Conservation (phyloP, 371 early-diverging fungal genomes). For the Funneliformis caledonium region DNA sequence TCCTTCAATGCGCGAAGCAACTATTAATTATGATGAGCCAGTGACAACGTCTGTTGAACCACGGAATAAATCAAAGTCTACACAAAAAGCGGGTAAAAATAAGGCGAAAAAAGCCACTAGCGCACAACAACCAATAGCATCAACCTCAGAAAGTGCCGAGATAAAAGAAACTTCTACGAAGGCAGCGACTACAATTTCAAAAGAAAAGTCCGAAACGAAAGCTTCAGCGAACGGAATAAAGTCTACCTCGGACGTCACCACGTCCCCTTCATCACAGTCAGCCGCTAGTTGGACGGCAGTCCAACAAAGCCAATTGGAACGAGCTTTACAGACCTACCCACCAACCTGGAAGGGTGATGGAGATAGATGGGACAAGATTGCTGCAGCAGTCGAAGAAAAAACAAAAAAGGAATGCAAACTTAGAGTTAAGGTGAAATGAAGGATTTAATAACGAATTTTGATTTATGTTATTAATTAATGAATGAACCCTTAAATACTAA, state of each 20-base stretch:
- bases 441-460: neutral
- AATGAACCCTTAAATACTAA: neutral
- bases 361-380: constrained; percentile 69
- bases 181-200: constrained; percentile 4
- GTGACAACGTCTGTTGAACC: neutral
- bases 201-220: constrained; percentile 38
- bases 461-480: neutral
- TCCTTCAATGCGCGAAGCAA: constrained; percentile 43
- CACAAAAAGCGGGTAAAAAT: neutral
- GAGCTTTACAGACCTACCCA: constrained; percentile 59
- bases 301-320: constrained; percentile 59
- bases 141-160: constrained; percentile 1
- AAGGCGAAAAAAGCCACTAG: neutral
- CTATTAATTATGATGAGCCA: constrained; percentile 34
- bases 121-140: neutral
- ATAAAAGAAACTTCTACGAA: constrained; percentile 19
- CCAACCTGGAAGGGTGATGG: constrained; percentile 57
- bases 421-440: constrained; percentile 55
- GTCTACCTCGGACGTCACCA: constrained; percentile 29
- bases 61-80: neutral
- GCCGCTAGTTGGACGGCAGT: constrained; percentile 54
- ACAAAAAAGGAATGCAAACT: constrained; percentile 65
- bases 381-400: constrained; percentile 56
- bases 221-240: neutral
- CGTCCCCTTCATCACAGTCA: constrained; percentile 34